Evolutionary conservation across 2,329 filamentous ascomycete genomes (phyloP), one percentile per base, ranked within the genome.

Genomic region (Penicillium sclerotiorum): DNA sequence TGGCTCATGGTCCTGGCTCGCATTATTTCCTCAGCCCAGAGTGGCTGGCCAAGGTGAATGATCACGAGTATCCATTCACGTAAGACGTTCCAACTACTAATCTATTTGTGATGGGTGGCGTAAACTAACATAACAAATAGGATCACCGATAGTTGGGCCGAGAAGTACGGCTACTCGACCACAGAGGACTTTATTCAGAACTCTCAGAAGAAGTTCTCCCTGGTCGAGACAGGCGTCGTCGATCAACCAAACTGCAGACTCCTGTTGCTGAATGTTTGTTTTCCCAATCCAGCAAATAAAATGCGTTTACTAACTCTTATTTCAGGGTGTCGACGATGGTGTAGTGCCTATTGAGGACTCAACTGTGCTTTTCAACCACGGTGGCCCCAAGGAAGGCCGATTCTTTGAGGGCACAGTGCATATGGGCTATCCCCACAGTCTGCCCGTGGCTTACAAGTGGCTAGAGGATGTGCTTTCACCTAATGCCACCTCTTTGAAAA

Each of bases 281-380:
- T 11, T 27, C 22, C 9, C 22, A 27, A 11, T 18, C 12, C 1
- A 23, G 2, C 8, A 5, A 20, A 8, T 2, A 40, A 9, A 6
- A 21, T 39, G 22, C 50, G n/a, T n/a, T n/a, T 53, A 20, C 49
- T 32, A 20, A 30, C 13, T 13, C 48, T 18, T 8, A n/a, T n/a
- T 13, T 1, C 54, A 85, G 77, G 84, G 85, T 8, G 81, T 79
- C 3, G 73, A 78, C 46, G 85, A 88, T 57, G 84, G 84, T 0
- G 68, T 87, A 37, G 86, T 86, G 76, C 85, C 85, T 0, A 85
- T 88, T 49, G 85, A 88, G 61, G 85, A 88, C 61, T 84, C 77
- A 12, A 80, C 85, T 71, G 69, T 88, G 44, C 70, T 87, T 46
- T 81, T 86, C 57, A 82, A 86, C 64, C 78, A 86, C 57, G 85